Conservation (phyloP, 2,329 filamentous ascomycete genomes). For the Clonostachys rosea region DNA sequence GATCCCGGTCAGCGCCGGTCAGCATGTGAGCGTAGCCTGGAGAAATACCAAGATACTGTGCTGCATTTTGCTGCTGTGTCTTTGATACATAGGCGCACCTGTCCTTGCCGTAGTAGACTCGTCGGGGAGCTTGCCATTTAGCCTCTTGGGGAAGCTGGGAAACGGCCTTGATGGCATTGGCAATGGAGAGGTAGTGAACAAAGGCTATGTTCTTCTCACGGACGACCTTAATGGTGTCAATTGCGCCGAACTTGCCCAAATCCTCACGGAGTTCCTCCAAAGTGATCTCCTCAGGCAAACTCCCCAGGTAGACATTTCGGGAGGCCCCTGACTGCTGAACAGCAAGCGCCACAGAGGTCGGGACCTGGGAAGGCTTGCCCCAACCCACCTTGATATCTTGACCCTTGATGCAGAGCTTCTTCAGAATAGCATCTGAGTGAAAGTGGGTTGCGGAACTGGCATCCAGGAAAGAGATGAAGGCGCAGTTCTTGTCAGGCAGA, state of each 20-base stretch:
- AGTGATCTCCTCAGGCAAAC: conserved; percentile 81
- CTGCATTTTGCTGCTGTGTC: conserved; percentile 98
- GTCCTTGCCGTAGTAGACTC: conserved; percentile 98
- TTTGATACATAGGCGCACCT: conserved; percentile 98
- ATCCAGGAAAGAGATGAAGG: conserved; percentile 98
- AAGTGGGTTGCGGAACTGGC: conserved; percentile 97
- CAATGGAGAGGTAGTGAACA: conserved; percentile 94
- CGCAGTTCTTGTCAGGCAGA: conserved; percentile 98
- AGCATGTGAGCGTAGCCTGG: conserved; percentile 95
- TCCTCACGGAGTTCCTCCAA: conserved; percentile 95
- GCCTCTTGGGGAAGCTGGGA: conserved; percentile 92
- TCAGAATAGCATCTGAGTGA: conserved; percentile 98
- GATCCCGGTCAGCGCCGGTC: conserved; percentile 90
- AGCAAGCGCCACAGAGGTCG: conserved; percentile 92
- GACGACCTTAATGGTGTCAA: conserved; percentile 97
- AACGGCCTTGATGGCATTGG: conserved; percentile 97
- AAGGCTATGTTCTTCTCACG: conserved; percentile 98
- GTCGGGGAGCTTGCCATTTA: conserved; percentile 93
- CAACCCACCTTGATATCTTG: conserved; percentile 99
- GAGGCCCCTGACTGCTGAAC: conserved; percentile 97
- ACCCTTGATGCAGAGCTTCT: conserved; percentile 97
- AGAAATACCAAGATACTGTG: conserved; percentile 95
- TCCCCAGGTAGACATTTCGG: conserved; percentile 94
- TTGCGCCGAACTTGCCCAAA: conserved; percentile 90
- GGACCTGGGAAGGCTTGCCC: conserved; percentile 98